These are phyloP conservation scores for Medicago ruthenica DNA, from an alignment of 306 rosid genomes.

Conservation along the genomic window DNA sequence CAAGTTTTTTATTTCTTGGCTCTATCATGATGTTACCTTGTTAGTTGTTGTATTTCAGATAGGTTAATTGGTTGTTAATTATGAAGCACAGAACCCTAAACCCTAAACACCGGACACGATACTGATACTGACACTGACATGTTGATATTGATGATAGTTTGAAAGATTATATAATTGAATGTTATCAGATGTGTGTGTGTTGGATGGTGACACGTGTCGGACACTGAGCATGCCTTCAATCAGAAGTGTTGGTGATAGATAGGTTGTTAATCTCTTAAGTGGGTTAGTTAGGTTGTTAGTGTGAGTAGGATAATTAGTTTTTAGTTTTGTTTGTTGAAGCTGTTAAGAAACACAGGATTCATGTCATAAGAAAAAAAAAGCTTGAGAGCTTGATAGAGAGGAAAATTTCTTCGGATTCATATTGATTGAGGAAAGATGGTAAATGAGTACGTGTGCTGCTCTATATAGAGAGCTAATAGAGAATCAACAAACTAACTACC, in stretches of 20 bases:
- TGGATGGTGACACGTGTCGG: too few relatives aligned
- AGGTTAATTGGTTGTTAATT: not conserved
- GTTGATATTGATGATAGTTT: not conserved
- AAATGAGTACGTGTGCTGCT: too few relatives aligned
- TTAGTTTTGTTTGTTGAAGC: not conserved
- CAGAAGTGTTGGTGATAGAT: not conserved
- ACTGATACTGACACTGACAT: too few relatives aligned
- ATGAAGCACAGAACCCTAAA: too few relatives aligned
- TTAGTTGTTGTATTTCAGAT: not conserved
- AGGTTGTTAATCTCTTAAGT: not conserved
- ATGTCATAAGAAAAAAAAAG: too few relatives aligned
- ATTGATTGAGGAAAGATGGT: too few relatives aligned
- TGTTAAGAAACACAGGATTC: too few relatives aligned
- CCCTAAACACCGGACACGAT: not conserved
- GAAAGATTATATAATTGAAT: too few relatives aligned
- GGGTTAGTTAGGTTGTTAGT: not conserved
- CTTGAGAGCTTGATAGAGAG: too few relatives aligned
- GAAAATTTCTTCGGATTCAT: too few relatives aligned
- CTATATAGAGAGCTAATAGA: too few relatives aligned
- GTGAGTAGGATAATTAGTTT: not conserved
- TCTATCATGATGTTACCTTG: slow-evolving; percentile 3
- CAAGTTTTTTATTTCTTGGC: slow-evolving; percentile 40
- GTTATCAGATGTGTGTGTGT: not conserved
- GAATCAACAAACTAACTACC: too few relatives aligned
- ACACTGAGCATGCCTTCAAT: not conserved